Evolutionary conservation across 108 stramenopile species (phyloP).

Genomic region (Skeletonema tropicum): DNA sequence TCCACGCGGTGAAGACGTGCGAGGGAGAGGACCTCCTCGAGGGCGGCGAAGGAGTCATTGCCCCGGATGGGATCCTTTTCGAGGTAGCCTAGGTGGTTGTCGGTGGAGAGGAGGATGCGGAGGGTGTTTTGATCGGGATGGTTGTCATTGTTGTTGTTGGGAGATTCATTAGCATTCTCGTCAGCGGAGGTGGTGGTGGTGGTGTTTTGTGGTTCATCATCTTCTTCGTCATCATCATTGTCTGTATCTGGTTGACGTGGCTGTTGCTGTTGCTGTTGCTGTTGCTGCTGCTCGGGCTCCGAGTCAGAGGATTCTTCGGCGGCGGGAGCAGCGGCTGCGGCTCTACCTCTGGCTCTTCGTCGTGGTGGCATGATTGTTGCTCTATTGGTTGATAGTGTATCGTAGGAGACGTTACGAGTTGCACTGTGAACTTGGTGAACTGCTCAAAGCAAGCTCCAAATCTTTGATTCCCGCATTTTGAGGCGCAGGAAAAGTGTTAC

Average conservation of each 20-base stretch:
- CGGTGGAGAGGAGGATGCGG: constrained; percentile 91
- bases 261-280: background rate
- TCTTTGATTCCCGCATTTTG: too few species aligned
- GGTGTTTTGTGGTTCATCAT: constrained; percentile 1
- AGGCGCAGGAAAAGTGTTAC: too few species aligned
- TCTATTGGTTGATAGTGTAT: background rate
- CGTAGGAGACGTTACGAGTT: too few species aligned
- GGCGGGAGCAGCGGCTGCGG: background rate
- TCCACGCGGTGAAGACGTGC: constrained; percentile 71
- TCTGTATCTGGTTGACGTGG: background rate
- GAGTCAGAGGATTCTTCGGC: background rate
- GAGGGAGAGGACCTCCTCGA: constrained; percentile 91
- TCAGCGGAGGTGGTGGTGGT: background rate
- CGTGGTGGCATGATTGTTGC: background rate
- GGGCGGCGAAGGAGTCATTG: constrained; percentile 92
- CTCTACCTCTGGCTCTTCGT: background rate
- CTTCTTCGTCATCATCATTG: background rate
- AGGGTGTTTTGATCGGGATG: constrained; percentile 66
- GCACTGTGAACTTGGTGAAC: too few species aligned
- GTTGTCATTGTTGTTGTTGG: background rate
- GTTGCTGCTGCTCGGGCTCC: background rate
- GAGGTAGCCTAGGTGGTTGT: constrained; percentile 95
- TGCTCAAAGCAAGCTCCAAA: too few species aligned
- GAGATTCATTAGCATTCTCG: background rate
- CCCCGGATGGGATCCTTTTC: constrained; percentile 95